phyloP scores from a whole-genome alignment of 1,284 basidiomycete species.

The Ustilago sp. region DNA sequence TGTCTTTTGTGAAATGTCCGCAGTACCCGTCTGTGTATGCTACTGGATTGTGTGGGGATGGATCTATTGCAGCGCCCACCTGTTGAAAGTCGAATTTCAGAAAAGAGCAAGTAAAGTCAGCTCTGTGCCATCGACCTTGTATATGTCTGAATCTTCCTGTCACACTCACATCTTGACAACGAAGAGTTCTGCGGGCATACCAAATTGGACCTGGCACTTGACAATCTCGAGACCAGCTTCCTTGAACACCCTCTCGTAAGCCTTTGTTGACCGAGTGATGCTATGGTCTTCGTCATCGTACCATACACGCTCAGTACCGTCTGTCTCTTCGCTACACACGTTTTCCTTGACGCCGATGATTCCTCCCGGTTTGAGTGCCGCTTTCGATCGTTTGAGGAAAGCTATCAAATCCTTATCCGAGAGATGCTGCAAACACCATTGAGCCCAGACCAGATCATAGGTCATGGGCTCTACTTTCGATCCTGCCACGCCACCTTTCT shows the following conservation, averaged over 20 bases:
- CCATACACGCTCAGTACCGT: constrained; percentile 64
- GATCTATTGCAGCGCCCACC: constrained; percentile 38
- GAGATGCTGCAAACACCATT: constrained; percentile 68
- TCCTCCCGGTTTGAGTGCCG: constrained; percentile 55
- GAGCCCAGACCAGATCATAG: constrained; percentile 67
- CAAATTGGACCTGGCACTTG: constrained; percentile 61
- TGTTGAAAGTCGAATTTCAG: neutral
- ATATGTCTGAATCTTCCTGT: neutral
- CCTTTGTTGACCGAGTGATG: constrained; percentile 64
- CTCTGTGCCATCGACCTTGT: neutral
- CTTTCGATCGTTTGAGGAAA: constrained; percentile 59
- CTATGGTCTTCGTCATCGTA: constrained; percentile 68
- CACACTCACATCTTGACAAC: constrained; percentile 64
- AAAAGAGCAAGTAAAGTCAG: neutral
- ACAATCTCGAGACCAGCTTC: constrained; percentile 64
- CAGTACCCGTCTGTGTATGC: neutral
- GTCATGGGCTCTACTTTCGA: constrained; percentile 44
- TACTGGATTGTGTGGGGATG: neutral
- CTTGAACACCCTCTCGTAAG: constrained; percentile 65
- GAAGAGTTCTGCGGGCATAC: constrained; percentile 67
- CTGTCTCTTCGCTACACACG: constrained; percentile 62
- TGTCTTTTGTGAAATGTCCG: neutral
- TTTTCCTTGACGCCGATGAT: constrained; percentile 69
- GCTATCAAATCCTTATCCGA: constrained; percentile 64
- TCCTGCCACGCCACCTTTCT: constrained; percentile 34